Conservation (phyloP, 2,329 filamentous ascomycete genomes). For the Hyphodiscus sp. region DNA sequence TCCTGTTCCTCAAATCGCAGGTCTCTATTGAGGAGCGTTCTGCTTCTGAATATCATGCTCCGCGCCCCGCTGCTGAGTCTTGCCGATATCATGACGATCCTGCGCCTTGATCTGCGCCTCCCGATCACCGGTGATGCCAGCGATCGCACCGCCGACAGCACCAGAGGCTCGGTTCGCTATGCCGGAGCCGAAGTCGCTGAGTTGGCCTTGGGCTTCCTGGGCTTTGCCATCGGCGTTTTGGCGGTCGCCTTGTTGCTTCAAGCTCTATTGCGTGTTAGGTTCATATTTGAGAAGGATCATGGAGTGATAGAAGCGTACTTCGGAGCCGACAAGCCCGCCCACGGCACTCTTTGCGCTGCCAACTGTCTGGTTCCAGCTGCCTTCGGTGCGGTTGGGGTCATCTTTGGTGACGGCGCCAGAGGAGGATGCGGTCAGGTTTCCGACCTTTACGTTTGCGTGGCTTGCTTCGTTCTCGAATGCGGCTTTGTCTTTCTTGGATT, state of each 20-base stretch:
- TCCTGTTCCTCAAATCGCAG: not conserved
- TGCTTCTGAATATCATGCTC: slow-evolving; percentile 73
- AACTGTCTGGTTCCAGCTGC: slow-evolving; percentile 83
- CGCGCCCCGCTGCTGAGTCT: slow-evolving; percentile 75
- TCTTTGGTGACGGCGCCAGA: slow-evolving; percentile 67
- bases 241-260: slow-evolving; percentile 67
- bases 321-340: slow-evolving; percentile 68
- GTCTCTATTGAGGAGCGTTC: slow-evolving; percentile 13
- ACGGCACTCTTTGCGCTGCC: slow-evolving; percentile 77
- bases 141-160: slow-evolving; percentile 61
- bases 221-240: slow-evolving; percentile 77
- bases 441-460: slow-evolving; percentile 68
- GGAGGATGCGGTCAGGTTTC: slow-evolving; percentile 61
- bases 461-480: slow-evolving; percentile 65
- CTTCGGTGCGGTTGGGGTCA: slow-evolving; percentile 62
- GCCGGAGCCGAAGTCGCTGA: slow-evolving; percentile 67
- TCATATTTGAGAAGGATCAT: not conserved
- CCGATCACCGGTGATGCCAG: slow-evolving; percentile 67
- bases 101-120: slow-evolving; percentile 59
- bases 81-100: slow-evolving; percentile 68
- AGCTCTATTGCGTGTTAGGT: slow-evolving; percentile 34
- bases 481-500: slow-evolving; percentile 57
- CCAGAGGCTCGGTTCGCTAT: slow-evolving; percentile 62
- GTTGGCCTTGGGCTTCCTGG: slow-evolving; percentile 76
- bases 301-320: slow-evolving; percentile 39